These are phyloP conservation scores for Populus davidiana DNA, from an alignment of 345 rosid genomes.

Conservation along the genomic window DNA sequence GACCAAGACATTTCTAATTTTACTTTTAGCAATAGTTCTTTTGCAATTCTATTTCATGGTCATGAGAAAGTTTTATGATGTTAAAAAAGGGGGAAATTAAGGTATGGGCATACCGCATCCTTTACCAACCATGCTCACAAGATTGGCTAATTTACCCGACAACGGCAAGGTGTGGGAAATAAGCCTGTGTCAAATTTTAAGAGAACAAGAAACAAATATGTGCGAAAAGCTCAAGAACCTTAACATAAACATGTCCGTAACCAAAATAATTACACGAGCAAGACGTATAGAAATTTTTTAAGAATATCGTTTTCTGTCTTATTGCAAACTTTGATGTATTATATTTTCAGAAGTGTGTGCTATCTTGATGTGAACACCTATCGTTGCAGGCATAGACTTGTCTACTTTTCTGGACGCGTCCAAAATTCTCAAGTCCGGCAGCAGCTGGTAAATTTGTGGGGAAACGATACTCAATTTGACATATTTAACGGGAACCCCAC, in stretches of 20 bases:
- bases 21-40: not conserved
- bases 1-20: not conserved
- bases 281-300: no score
- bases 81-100: no score
- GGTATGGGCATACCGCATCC: no score
- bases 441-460: constrained; percentile 31
- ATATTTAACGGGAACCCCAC: constrained; percentile 24
- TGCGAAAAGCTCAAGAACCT: no score
- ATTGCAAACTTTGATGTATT: not conserved
- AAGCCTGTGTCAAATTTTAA: not conserved
- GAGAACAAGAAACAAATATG: not conserved
- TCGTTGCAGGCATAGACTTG: constrained; percentile 36
- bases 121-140: no score
- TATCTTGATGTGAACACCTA: not conserved
- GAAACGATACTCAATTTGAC: constrained; percentile 33
- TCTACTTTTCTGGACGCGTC: constrained; percentile 37
- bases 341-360: not conserved
- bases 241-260: not conserved
- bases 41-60: not conserved
- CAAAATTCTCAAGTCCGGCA: constrained; percentile 37
- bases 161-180: not conserved
- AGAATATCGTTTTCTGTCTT: not conserved
- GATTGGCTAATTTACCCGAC: not conserved
- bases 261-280: not conserved
- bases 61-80: no score